Base-by-base conservation (phyloP, 1,284 basidiomycete genomes). In the Pseudozyma thailandica region DNA sequence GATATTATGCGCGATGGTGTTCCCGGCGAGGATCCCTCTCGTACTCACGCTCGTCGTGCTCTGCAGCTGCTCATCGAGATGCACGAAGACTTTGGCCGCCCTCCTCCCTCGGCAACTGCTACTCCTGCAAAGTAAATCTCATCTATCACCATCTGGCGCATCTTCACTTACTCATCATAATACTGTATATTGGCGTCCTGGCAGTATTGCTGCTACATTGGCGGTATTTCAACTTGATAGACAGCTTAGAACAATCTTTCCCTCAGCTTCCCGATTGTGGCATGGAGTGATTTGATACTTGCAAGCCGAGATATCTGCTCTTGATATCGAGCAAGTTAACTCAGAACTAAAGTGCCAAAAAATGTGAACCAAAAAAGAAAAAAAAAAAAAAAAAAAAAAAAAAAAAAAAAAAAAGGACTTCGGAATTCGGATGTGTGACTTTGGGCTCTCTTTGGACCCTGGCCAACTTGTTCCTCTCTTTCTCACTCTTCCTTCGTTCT, bases 11-110 rank as follows among this genome's bases (percentile, higher is more conserved):
- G 56, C 38, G 68, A 71, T 30, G 68, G 68, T 37, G 57, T 71
- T 16, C 63, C 62, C 15, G 58, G 59, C 46, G 69, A 72, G 49
- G 69, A 72, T 44, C 69, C 69, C 21, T 72, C 69, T 37, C 54
- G 69, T 37, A 72, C 69, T 0, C 69, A 72, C 35, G 73, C 74
- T 16, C 56, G 74, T n/a, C 60, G 62, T 25, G 74, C 74, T 7
- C 60, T 76, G 20, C 65, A 74, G 52, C 57, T 76, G 28, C 66
- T 76, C 13, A 45, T 74, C 62, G 51, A 71, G 38, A 66, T 76
- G 66, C 74, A 76, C 52, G 74, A 76, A 20, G 74, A 76, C 63
- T 76, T 76, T 66, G 74, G 74, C n/a, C 56, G 55, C 38, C 71
- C 70, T 33, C 58, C 56, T 15, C 23, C 70, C 3, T 49, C 61